These are phyloP conservation scores for Solanum chiquidenum DNA, from an alignment of 257 asterid genomes.

Conservation along the genomic window DNA sequence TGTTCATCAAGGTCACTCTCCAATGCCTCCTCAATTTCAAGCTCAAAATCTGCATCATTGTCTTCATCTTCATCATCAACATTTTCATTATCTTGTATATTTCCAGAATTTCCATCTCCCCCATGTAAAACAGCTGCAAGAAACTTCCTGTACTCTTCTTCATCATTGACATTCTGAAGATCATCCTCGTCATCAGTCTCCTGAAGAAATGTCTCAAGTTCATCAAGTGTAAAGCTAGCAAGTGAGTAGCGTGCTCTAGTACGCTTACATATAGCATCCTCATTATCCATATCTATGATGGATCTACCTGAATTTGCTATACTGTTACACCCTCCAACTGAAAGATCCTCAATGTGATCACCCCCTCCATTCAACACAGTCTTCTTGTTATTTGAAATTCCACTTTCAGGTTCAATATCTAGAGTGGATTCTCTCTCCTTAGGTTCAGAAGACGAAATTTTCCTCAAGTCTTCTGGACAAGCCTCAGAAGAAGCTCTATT, in stretches of 20 bases:
- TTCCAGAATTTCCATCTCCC: slow-evolving; percentile 42
- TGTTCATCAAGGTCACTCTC: slow-evolving; percentile 85
- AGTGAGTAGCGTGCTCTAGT: slow-evolving; percentile 99
- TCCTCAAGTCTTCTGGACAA: slow-evolving; percentile 7
- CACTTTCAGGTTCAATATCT: slow-evolving; percentile 27
- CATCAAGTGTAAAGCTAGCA: slow-evolving; percentile 85
- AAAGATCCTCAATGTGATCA: slow-evolving; percentile 9
- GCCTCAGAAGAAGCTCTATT: slow-evolving; percentile 25
- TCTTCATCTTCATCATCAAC: slow-evolving; percentile 95
- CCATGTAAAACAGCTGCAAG: slow-evolving; percentile 86
- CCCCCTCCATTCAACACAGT: slow-evolving; percentile 16
- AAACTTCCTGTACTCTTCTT: slow-evolving; percentile 79
- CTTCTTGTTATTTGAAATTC: slow-evolving; percentile 19
- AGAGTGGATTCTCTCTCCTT: slow-evolving; percentile 14
- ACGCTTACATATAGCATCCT: slow-evolving; percentile 84
- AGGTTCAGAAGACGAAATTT: background rate
- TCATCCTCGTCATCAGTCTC: slow-evolving; percentile 97
- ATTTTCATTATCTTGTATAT: slow-evolving; percentile 42
- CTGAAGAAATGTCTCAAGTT: slow-evolving; percentile 94
- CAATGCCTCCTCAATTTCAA: slow-evolving; percentile 92
- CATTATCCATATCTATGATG: slow-evolving; percentile 35
- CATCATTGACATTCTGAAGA: slow-evolving; percentile 85
- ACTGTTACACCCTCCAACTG: slow-evolving; percentile 14
- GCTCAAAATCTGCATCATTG: slow-evolving; percentile 98
- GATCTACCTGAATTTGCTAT: slow-evolving; percentile 21